phyloP scores from a whole-genome alignment of 345 rosid genomes.

The Cardamine chenopodiifolia region DNA sequence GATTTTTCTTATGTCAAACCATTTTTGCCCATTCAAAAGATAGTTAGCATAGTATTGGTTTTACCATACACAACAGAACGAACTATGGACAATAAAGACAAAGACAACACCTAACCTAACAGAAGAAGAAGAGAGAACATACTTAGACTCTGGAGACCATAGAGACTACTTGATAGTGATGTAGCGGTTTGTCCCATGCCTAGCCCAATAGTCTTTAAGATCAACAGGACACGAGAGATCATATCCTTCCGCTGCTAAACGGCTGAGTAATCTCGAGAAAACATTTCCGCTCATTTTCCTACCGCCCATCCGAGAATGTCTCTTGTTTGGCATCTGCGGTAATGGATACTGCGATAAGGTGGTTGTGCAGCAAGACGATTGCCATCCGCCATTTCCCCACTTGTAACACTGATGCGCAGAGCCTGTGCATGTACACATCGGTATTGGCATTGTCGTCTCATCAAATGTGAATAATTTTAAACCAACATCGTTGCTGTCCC shows the following conservation, averaged over 20 bases:
- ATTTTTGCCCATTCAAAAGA: conserved; percentile 7
- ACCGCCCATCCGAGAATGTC: conserved; percentile 86
- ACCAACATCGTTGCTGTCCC: conserved; percentile 65
- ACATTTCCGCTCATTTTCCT: conserved; percentile 94
- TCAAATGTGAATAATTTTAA: conserved; percentile 70
- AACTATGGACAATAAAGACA: conserved; percentile 27
- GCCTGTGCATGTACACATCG: conserved; percentile 89
- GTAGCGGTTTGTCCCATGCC: conserved; percentile 94
- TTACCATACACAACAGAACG: conserved; percentile 24
- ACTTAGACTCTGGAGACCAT: conserved; percentile 1
- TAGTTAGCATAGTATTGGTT: conserved; percentile 6
- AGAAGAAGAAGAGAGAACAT: background rate
- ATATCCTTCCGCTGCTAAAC: conserved; percentile 73
- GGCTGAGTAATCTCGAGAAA: conserved; percentile 72
- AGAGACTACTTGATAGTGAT: conserved; percentile 80
- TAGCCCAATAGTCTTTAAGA: conserved; percentile 92
- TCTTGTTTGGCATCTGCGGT: conserved; percentile 89
- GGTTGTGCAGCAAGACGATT: conserved; percentile 96
- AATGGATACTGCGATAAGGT: conserved; percentile 77
- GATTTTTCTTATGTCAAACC: background rate
- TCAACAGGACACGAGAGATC: conserved; percentile 72
- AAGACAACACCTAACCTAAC: conserved; percentile 12
- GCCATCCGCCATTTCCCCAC: conserved; percentile 99
- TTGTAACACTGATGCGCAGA: conserved; percentile 79
- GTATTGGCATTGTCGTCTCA: conserved; percentile 73